These are phyloP conservation scores for Toxicodendron radicans DNA, from an alignment of 345 rosid species.

Conservation along the genomic window DNA sequence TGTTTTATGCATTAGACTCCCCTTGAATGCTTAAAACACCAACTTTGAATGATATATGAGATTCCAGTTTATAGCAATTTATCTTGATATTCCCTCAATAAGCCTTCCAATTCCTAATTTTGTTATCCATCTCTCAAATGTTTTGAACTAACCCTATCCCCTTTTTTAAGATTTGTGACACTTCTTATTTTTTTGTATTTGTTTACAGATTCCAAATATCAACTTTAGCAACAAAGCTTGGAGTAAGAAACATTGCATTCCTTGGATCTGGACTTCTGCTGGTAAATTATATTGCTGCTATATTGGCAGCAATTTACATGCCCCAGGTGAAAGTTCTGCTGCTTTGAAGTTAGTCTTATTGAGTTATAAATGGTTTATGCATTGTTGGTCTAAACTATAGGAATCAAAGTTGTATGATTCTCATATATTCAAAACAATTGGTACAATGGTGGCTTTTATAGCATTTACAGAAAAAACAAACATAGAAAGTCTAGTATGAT, in stretches of 20 bases:
- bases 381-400: too few species aligned
- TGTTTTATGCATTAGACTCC: not conserved
- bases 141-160: not conserved
- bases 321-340: slow-evolving; percentile 65
- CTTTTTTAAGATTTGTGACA: not conserved
- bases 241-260: slow-evolving; percentile 90
- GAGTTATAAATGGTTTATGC: slow-evolving; percentile 7
- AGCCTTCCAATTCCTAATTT: not conserved
- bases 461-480: too few species aligned
- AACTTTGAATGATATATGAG: not conserved
- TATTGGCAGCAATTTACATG: slow-evolving; percentile 75
- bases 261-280: slow-evolving; percentile 86
- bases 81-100: slow-evolving; percentile 1
- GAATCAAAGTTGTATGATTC: too few species aligned
- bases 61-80: not conserved
- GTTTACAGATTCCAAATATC: slow-evolving; percentile 84
- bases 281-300: slow-evolving; percentile 73
- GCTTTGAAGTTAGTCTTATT: slow-evolving; percentile 15
- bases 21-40: not conserved
- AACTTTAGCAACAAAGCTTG: slow-evolving; percentile 89
- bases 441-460: too few species aligned
- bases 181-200: not conserved
- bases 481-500: too few species aligned
- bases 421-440: too few species aligned
- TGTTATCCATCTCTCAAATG: not conserved